These are phyloP conservation scores for Samsoniella hepiali DNA, from an alignment of 2,329 filamentous ascomycete genomes.

Conservation along the genomic window DNA sequence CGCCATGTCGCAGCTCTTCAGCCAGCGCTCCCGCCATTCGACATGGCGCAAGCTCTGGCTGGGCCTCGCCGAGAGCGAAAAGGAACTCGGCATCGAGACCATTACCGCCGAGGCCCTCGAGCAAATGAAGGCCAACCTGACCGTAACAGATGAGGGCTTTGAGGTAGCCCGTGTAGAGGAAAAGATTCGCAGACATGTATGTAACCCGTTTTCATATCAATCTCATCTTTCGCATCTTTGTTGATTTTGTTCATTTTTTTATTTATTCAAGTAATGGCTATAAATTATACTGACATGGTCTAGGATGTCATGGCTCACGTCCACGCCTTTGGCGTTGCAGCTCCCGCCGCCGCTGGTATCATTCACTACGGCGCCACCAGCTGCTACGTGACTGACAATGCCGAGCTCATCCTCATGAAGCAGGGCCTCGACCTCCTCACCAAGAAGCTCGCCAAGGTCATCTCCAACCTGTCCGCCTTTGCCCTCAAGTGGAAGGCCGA, in stretches of 20 bases:
- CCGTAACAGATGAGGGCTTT: conserved; percentile 76
- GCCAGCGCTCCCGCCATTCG: conserved; percentile 67
- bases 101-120: conserved; percentile 73
- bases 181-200: conserved; percentile 59
- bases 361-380: conserved; percentile 64
- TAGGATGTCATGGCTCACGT: conserved; percentile 65
- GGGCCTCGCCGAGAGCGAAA: conserved; percentile 76
- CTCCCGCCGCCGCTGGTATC: conserved; percentile 75
- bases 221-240: too few species aligned
- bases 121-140: conserved; percentile 70
- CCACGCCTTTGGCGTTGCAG: conserved; percentile 69
- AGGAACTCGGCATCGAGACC: conserved; percentile 68
- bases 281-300: conserved; percentile 15
- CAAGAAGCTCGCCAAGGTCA: conserved; percentile 60
- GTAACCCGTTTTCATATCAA: background rate
- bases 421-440: conserved; percentile 72
- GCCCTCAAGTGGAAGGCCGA: conserved; percentile 66
- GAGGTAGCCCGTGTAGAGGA: conserved; percentile 73
- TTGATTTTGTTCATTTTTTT: too few species aligned
- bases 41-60: conserved; percentile 87
- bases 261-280: background rate
- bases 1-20: conserved; percentile 80
- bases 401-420: conserved; percentile 67
- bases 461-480: conserved; percentile 43
- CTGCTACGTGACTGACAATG: conserved; percentile 68